Evolutionary conservation across 257 asterid species (phyloP), one percentile per base, ranked within the genome.

Genomic region (Leonotis leonurus): DNA sequence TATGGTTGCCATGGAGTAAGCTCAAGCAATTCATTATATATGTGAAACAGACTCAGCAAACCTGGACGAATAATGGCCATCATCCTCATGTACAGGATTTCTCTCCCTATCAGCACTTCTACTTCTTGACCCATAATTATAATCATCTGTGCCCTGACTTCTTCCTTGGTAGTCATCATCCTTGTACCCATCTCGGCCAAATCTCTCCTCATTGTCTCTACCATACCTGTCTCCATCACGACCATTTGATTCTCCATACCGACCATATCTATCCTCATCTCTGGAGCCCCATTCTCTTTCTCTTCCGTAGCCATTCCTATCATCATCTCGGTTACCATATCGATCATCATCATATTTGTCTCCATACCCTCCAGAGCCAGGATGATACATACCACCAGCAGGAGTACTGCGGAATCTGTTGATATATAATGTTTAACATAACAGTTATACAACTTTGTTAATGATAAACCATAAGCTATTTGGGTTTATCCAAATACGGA

Each of bases 51-150:
- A 66, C 27, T 37, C 43, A 35, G 64, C 76, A 64, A 64, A 93
- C 99, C 99, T 85, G 56, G 91, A 80, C 65, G 95, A 79, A 70
- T 85, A 82, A 60, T 87, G 99, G 49, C 86, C 83, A 75, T 93
- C 97, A 56, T 87, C 88, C 59, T 85, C 99, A 76, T 71, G 77
- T 64, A 74, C 72, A 61, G 71, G 76, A 54, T 75, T 81, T 52
- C 78, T 72, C 56, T 86, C 89, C 56, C 64, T 78, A 54, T 85
- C 99, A 67, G 83, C 83, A 78, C 97, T 88, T 77, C 84, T 85
- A 75, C 99, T 80, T 81, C 95, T 86, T 67, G 96, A 75, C 12
- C 84, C 95, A 81, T 80, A 72, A 51, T 78, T 78, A 75, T 82
- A 70, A 41, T 75, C 84, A 79, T 87, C 89, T 33, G 36, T 29